Evolutionary conservation across 371 early-diverging fungal species (phyloP).

Genomic region (Rhizopus microsporus): DNA sequence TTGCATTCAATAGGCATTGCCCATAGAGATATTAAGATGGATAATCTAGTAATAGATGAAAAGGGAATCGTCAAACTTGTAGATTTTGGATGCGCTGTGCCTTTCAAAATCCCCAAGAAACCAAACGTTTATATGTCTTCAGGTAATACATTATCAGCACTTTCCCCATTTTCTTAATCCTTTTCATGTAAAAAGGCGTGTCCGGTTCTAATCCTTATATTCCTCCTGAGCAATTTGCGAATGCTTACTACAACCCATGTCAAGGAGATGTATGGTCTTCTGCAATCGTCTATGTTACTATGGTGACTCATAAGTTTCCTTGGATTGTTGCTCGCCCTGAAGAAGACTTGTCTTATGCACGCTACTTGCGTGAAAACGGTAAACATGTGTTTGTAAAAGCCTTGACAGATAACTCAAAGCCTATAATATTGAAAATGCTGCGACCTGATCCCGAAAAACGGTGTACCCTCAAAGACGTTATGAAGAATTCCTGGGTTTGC

Average conservation of each 20-base stretch:
- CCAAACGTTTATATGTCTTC: slow-evolving; percentile 18
- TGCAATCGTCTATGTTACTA: slow-evolving; percentile 71
- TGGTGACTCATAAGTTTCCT: slow-evolving; percentile 68
- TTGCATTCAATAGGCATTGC: slow-evolving; percentile 76
- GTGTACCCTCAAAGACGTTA: slow-evolving; percentile 42
- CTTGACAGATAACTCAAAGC: slow-evolving; percentile 46
- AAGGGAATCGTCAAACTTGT: slow-evolving; percentile 79
- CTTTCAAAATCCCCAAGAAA: slow-evolving; percentile 70
- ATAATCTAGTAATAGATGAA: slow-evolving; percentile 74
- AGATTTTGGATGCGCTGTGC: slow-evolving; percentile 91
- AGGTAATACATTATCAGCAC: slow-evolving; percentile 16
- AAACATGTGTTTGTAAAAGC: slow-evolving; percentile 46
- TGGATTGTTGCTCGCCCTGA: slow-evolving; percentile 57
- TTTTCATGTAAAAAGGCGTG: slow-evolving; percentile 31
- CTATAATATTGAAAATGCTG: slow-evolving; percentile 46
- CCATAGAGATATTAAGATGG: slow-evolving; percentile 86
- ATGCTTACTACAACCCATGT: slow-evolving; percentile 57
- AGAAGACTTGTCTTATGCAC: slow-evolving; percentile 48
- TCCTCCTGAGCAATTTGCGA: slow-evolving; percentile 58
- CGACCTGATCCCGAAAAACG: slow-evolving; percentile 54
- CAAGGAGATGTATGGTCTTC: slow-evolving; percentile 73
- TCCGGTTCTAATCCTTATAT: slow-evolving; percentile 64
- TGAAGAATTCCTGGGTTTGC: slow-evolving; percentile 57
- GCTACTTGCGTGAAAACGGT: slow-evolving; percentile 39
- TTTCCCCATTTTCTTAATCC: background rate